phyloP scores from a whole-genome alignment of 2,329 filamentous ascomycete species.

The Alternaria gaisen region DNA sequence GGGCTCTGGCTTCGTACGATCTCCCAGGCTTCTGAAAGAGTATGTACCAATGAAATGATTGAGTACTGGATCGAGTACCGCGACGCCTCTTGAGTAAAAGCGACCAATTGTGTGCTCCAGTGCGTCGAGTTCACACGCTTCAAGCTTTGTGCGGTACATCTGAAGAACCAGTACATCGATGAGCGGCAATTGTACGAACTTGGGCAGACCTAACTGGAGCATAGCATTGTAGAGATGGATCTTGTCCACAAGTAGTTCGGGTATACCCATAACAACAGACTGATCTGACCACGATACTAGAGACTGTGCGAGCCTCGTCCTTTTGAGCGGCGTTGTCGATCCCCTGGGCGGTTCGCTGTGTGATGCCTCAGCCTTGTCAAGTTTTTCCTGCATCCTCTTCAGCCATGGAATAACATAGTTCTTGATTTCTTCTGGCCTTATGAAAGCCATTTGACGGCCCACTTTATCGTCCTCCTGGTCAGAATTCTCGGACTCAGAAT shows the following conservation, averaged over 20 bases:
- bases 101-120: slow-evolving; percentile 30
- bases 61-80: slow-evolving; percentile 32
- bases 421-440: slow-evolving; percentile 17
- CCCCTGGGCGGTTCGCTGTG: neutral
- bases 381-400: slow-evolving; percentile 3
- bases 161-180: slow-evolving; percentile 23
- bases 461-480: no score
- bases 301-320: neutral
- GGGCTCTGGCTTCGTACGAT: slow-evolving; percentile 14
- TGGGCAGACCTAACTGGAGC: slow-evolving; percentile 28
- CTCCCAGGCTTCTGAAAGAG: slow-evolving; percentile 5
- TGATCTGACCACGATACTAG: neutral
- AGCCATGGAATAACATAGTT: slow-evolving; percentile 30
- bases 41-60: slow-evolving; percentile 30
- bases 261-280: slow-evolving; percentile 14
- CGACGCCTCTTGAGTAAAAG: slow-evolving; percentile 21
- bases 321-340: neutral
- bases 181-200: slow-evolving; percentile 18
- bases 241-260: slow-evolving; percentile 18
- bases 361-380: neutral
- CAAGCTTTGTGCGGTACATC: slow-evolving; percentile 21
- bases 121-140: slow-evolving; percentile 21
- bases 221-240: slow-evolving; percentile 35
- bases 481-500: no score
- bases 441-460: slow-evolving; percentile 21